Evolutionary conservation across 116 monocot genomes (phyloP), one percentile per base, ranked within the genome.

Genomic region (Cymodocea nodosa): DNA sequence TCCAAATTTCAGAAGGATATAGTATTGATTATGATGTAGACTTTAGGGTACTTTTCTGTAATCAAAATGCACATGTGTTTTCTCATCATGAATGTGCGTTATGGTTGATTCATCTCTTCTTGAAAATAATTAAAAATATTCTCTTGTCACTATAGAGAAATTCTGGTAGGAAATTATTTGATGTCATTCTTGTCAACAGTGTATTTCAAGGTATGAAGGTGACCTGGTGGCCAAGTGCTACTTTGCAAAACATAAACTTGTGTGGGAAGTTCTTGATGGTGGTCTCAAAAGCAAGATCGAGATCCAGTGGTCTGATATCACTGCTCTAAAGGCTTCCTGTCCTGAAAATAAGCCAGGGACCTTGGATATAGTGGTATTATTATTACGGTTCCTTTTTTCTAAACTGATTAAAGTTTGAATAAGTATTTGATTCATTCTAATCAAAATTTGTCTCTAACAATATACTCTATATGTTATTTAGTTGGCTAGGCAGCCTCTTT

Each of bases 401-500:
- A 9, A 44, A 44, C 12, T 10, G 44, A 7, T 44, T 44, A 44
- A 44, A 9, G 44, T 44, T 44, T 44, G 44, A 44, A 44, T 44
- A 44, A 44, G 12, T 44, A 44, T 44, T 10, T 10, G 44, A 44
- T 44, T 15, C 55, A 19, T 39, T 36, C 2, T 68, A 44, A 23
- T 40, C 17, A 55, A 54, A 35, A 15, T 56, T 57, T 68, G 19
- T 23, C 50, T 25, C 23, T 49, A 6, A 60, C 23, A 58, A 44
- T 2, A 2, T 66, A 54, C 39, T 60, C 35, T 35, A 44, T 17
- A 9, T 55, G 79, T 60, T 50, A 23, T 65, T 10, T 65, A 93
- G 93, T 62, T 88, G 76, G 76, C 83, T 53, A 80, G 89, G 75
- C 93, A 79, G 71, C 93, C 93, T 40, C 79, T 93, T 35, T 85